Evolutionary conservation across 164 flowering plant genomes (phyloP), one percentile per base, ranked within the genome.

Genomic region (Piper betle): DNA sequence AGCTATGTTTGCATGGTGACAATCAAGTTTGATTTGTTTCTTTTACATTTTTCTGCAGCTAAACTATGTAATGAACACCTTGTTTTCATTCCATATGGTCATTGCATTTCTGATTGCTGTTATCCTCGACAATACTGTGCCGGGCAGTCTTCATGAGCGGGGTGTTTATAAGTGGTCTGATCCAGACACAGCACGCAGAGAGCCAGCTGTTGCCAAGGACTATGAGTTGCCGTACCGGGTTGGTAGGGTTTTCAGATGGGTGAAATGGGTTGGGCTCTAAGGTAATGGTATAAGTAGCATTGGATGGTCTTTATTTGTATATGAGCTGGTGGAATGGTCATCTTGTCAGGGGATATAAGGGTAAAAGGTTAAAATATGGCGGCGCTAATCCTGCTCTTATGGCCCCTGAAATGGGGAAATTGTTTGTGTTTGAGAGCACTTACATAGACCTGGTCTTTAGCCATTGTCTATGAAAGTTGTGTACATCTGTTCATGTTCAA

Each of bases 151-250:
- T 54, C 97, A 86, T 68, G 99, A 93, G 67, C 94, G 99, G 7
- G 99, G 99, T 6, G 92, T 90, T 0, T 93, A 93, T 39, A 83
- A 82, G 4, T 93, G 99, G 99, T 84, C 95, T 37, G 92, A 85
- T 18, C 59, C 78, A 2, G 94, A 88, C 68, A 76, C 82, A 57
- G 96, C 91, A 59, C 80, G 83, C 75, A 87, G 92, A 62, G 97
- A 93, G 52, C 88, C 92, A 56, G 90, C 88, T 9, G 83, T 90
- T 62, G 74, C 77, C 59, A 84, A 87, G 71, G 99, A 93, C 75
- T 93, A 93, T 20, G 91, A 68, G 67, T 67, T 93, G 71, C 99
- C 99, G 61, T 86, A 82, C 75, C 80, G 92, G 75, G 82, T 86
- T 11, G 87, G 96, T 7, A 75, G 84, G 55, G 57, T 80, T 59